Evolutionary conservation across 2,329 filamentous ascomycete species (phyloP), one percentile per base, ranked within the genome.

Genomic region (Fusarium pseudocircinatum): DNA sequence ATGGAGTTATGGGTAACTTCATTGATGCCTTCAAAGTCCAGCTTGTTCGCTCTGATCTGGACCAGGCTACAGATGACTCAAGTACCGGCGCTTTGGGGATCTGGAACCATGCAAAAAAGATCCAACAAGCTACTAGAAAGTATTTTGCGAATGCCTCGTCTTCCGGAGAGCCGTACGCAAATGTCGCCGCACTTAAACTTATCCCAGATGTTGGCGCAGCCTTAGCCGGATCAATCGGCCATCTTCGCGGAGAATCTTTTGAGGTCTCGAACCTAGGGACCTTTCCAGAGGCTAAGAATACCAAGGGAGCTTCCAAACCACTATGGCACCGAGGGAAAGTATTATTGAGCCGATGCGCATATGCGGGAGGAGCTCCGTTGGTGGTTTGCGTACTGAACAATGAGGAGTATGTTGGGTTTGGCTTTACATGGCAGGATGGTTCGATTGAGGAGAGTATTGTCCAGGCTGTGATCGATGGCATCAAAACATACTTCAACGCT

Each of bases 1-100:
- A 65, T 11, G 20, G 22, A 1, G 34, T 43, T 3, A 34, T 65
- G 22, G 62, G 62, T 6, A 64, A 65, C 16, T 65, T 12, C 20
- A 65, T 65, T 2, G 60, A 65, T 39, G 60, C 46, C 1, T 65
- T 64, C 39, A 65, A 65, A 32, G 34, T 64, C 8, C 34, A 24
- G 5, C 20, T 65, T 7, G 40, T 36, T 56, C 62, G 60, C 22
- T 46, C 46, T 2, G 60, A 56, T 13, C 4, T 65, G 7, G 26
- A 64, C 4, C 62, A 44, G 30, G 30, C 3, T 24, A 3, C 20
- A 15, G 42, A 24, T 2, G 5, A 28, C 11, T 47, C 40, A 15
- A 28, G 13, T 3, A 15, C 34, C 7, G 4, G 7, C 13, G 44
- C 22, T 24, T 7, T 13, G 12, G 40, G 30, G 12, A 36, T 36